Evolutionary conservation across 805 yeast genomes (phyloP), one percentile per base, ranked within the genome.

Genomic region (Suhomyces emberorum): DNA sequence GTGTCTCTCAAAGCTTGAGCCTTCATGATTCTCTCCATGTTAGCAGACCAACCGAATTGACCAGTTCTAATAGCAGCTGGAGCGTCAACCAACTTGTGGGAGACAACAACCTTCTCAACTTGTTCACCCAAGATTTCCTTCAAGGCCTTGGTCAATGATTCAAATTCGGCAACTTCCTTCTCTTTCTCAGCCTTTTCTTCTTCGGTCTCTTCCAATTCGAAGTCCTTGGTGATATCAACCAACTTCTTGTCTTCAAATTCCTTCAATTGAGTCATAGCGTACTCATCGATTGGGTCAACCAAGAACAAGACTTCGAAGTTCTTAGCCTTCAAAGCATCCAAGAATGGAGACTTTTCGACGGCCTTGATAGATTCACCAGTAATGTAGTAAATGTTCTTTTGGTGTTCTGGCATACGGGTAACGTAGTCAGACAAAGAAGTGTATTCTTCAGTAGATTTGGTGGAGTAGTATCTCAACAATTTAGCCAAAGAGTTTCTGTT

Each of bases 11-110:
- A 77, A 57, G 99, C 98, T 79, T 93, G 99, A 46, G 98, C 98
- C 80, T 93, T 93, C 99, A 93, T 93, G 80, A 93, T 93, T 84
- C 98, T 91, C 79, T 93, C 99, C 98, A 93, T 93, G 80, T 93
- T 93, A 61, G 99, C 99, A 54, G 98, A 93, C 99, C 99, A 93
- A 69, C 99, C 98, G 70, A 93, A 93, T 77, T 93, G 98, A 55
- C 97, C 98, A 54, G 98, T 93, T 81, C 98, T 88, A 68, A 93
- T 93, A 56, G 98, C 98, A 69, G 98, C 98, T 70, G 99, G 99
- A 41, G 98, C 89, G 63, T 89, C 97, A 57, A 89, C 88, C 63
- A 93, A 81, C 74, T 88, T 88, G 76, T 91, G 95, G 50, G 98
- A 88, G 50, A 93, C 96, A 64, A 89, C 88, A 71, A 95, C 98